Percentiles rank a stretch among this genome's conserved stretches.
Evolutionary conservation across 2,329 filamentous ascomycete genomes (phyloP).

Genomic region (Diaporthe longicolla): DNA sequence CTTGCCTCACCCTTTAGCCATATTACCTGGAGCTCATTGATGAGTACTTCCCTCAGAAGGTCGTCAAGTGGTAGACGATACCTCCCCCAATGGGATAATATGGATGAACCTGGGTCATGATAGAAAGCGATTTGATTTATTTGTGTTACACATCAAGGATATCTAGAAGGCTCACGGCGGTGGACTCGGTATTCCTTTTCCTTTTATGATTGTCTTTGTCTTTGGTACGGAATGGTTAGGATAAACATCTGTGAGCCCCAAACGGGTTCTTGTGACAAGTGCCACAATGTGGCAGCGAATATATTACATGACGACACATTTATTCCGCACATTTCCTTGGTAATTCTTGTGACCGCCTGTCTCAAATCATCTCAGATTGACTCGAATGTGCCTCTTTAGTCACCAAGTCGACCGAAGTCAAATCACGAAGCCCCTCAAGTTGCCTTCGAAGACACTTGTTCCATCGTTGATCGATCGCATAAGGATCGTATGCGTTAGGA

Average conservation of each 20-base stretch:
- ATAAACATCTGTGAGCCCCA: background rate
- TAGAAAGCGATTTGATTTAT: slow-evolving; percentile 34
- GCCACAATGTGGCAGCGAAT: background rate
- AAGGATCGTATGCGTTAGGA: too few species aligned
- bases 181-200: background rate
- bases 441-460: too few species aligned
- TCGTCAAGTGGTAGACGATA: slow-evolving; percentile 75
- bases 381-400: rapidly evolving
- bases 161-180: slow-evolving; percentile 4
- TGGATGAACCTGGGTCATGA: slow-evolving; percentile 21
- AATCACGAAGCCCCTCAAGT: too few species aligned
- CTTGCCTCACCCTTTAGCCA: slow-evolving; percentile 59
- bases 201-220: background rate
- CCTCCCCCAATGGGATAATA: background rate
- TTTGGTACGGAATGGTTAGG: slow-evolving; percentile 22
- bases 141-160: background rate
- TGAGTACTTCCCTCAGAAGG: slow-evolving; percentile 78
- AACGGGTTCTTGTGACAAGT: background rate
- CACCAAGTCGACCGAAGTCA: background rate
- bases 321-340: too few species aligned
- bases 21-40: slow-evolving; percentile 83
- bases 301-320: background rate
- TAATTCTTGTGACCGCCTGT: background rate
- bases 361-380: background rate
- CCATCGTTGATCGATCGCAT: too few species aligned